Evolutionary conservation across 495 filamentous ascomycete species (phyloP), one percentile per base, ranked within the genome.

Genomic region (Aspergillus campestris): DNA sequence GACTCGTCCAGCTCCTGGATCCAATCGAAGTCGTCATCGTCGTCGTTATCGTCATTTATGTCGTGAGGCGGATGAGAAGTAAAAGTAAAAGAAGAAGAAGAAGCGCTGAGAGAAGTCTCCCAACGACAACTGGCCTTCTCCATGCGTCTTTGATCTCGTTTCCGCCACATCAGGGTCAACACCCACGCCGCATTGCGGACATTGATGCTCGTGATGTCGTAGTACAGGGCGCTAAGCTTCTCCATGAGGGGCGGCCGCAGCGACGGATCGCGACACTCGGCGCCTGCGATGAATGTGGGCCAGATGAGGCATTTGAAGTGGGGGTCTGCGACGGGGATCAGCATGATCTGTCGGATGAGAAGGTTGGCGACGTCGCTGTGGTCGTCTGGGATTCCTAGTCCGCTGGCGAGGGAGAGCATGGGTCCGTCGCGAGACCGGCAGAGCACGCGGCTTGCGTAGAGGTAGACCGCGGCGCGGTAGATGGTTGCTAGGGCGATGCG

Each of bases 251-350:
- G 50, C 0, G 59, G 50, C 0, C 70, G 63, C 18, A 67, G 63
- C 12, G 59, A 53, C 9, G 60, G 42, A 8, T 65, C 57, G 8
- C 55, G 58, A 34, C 65, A 69, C 41, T 73, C 70, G 3, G 66
- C 70, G 40, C 70, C 70, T 2, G 67, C 67, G 38, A 73, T 73
- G 52, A 73, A 73, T 3, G 70, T 64, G 0, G 67, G 67, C 70
- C 70, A 73, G 14, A 73, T 71, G 30, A 70, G 64, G 41, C 70
- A 71, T 52, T 73, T 73, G 58, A 71, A 71, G 45, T 73, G 70
- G 8, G 64, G 57, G 29, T 73, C 70, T 0, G 66, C 57, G 40
- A 44, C 30, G 2, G 62, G 63, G 37, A 69, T 59, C 8, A 64
- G 58, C 11, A 59, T 59, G 24, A 73, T 59, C 13, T 71, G 63